Evolutionary conservation across 768 basidiomycete species (phyloP).

Genomic region (Suillus plorans): DNA sequence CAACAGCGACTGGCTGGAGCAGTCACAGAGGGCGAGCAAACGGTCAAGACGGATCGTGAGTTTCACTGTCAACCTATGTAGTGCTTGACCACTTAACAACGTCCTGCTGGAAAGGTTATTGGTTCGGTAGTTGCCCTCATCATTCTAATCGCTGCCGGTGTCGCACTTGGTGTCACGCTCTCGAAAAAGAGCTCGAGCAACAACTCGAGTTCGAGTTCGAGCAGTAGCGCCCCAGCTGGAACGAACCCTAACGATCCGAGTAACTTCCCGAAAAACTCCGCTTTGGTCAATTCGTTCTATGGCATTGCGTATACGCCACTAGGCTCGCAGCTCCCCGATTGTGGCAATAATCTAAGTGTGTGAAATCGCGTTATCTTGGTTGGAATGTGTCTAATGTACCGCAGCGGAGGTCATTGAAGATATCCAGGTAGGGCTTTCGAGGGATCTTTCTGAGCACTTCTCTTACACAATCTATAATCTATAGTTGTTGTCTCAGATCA

Average conservation of each 20-base stretch:
- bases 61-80: slow-evolving; percentile 11
- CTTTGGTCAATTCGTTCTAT: slow-evolving; percentile 74
- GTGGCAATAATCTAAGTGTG: slow-evolving; percentile 51
- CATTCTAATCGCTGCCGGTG: slow-evolving; percentile 54
- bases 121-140: slow-evolving; percentile 47
- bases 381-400: background rate
- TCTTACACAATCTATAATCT: slow-evolving; percentile 15
- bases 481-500: slow-evolving; percentile 83
- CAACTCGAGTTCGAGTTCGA: slow-evolving; percentile 23
- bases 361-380: slow-evolving; percentile 11
- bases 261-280: slow-evolving; percentile 67
- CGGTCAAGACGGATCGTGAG: slow-evolving; percentile 62
- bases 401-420: slow-evolving; percentile 62
- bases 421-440: slow-evolving; percentile 54
- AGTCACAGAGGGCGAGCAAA: slow-evolving; percentile 28
- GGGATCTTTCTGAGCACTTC: background rate
- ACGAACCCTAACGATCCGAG: slow-evolving; percentile 70
- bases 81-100: slow-evolving; percentile 2
- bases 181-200: slow-evolving; percentile 46
- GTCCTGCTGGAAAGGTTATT: slow-evolving; percentile 43
- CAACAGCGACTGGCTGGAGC: slow-evolving; percentile 42
- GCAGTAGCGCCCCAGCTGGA: slow-evolving; percentile 18
- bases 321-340: slow-evolving; percentile 69
- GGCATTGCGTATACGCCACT: slow-evolving; percentile 86
- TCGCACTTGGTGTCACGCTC: slow-evolving; percentile 65